Conservation (phyloP, 2,329 filamentous ascomycete species). For the Trichophyton verrucosum region DNA sequence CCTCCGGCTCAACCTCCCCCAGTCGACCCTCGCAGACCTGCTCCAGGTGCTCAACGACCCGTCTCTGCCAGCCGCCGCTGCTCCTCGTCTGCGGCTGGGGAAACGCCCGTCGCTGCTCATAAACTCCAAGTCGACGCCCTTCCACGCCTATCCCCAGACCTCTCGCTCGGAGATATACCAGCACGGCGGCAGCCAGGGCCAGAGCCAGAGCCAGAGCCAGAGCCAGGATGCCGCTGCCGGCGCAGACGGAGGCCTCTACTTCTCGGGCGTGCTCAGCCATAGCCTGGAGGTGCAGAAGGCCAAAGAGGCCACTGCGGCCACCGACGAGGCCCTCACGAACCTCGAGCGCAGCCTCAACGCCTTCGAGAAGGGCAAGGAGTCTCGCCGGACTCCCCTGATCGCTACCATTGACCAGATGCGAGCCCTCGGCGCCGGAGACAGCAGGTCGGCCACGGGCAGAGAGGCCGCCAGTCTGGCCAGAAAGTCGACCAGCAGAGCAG, state of each 20-base stretch:
- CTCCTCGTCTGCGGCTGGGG: conserved; percentile 35
- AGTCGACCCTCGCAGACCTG: conserved; percentile 35
- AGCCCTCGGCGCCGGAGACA: conserved; percentile 26
- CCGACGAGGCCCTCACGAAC: conserved; percentile 47
- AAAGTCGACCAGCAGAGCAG: conserved; percentile 27
- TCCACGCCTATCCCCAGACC: conserved; percentile 42
- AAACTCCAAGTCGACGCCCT: conserved; percentile 44
- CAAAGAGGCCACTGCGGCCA: conserved; percentile 42
- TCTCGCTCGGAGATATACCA: conserved; percentile 48
- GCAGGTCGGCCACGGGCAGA: conserved; percentile 20
- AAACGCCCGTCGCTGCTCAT: conserved; percentile 45
- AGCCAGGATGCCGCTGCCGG: conserved; percentile 16
- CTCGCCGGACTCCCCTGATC: conserved; percentile 40
- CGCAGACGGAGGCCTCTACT: conserved; percentile 39
- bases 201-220: too few relatives aligned
- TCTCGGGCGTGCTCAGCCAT: conserved; percentile 46
- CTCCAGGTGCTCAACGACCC: conserved; percentile 33
- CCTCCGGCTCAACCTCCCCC: conserved; percentile 36
- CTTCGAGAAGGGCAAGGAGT: conserved; percentile 48
- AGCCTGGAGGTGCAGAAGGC: conserved; percentile 44
- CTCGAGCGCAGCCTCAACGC: conserved; percentile 49
- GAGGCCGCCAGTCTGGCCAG: conserved; percentile 21
- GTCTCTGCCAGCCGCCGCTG: conserved; percentile 7
- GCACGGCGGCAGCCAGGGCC: conserved; percentile 17
- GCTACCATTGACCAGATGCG: conserved; percentile 27